These are phyloP conservation scores for Plantago ovata DNA, from an alignment of 257 asterid species.

Conservation along the genomic window DNA sequence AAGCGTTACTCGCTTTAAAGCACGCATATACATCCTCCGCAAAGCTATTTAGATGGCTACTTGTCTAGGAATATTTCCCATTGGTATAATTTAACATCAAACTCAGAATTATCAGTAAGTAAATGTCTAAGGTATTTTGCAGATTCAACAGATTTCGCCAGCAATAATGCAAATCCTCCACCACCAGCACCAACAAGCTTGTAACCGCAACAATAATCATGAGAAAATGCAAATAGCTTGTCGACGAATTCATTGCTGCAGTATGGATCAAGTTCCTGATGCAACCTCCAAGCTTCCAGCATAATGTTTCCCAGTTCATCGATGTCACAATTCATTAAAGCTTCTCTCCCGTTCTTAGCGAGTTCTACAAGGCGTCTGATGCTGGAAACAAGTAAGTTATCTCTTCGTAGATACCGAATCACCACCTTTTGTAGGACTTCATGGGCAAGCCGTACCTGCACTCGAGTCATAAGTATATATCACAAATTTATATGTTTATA, in stretches of 20 bases:
- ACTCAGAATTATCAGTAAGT: conserved; percentile 41
- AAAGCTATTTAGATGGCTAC: conserved; percentile 11
- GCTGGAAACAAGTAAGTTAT: conserved; percentile 82
- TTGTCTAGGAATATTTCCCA: conserved; percentile 59
- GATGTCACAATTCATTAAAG: conserved; percentile 73
- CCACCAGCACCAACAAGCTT: conserved; percentile 99
- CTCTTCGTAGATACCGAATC: conserved; percentile 80
- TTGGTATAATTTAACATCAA: conserved; percentile 57
- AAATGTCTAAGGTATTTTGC: conserved; percentile 47
- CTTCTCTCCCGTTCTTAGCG: conserved; percentile 89
- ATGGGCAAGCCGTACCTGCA: conserved; percentile 93
- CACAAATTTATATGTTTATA: too few species aligned
- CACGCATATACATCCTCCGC: too few species aligned
- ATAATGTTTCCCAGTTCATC: conserved; percentile 71
- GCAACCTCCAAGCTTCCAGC: conserved; percentile 94
- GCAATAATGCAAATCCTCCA: conserved; percentile 87
- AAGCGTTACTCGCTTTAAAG: too few species aligned
- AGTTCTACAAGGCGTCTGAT: conserved; percentile 84
- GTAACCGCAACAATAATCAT: conserved; percentile 69
- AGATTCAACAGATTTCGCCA: conserved; percentile 64
- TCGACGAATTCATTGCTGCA: conserved; percentile 92
- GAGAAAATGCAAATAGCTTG: conserved; percentile 60
- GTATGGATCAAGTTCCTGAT: conserved; percentile 94
- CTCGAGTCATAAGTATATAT: not conserved
- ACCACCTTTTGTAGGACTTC: conserved; percentile 96